Base-by-base conservation (phyloP, 352 stramenopile genomes). In the Globisporangium cystogenes region DNA sequence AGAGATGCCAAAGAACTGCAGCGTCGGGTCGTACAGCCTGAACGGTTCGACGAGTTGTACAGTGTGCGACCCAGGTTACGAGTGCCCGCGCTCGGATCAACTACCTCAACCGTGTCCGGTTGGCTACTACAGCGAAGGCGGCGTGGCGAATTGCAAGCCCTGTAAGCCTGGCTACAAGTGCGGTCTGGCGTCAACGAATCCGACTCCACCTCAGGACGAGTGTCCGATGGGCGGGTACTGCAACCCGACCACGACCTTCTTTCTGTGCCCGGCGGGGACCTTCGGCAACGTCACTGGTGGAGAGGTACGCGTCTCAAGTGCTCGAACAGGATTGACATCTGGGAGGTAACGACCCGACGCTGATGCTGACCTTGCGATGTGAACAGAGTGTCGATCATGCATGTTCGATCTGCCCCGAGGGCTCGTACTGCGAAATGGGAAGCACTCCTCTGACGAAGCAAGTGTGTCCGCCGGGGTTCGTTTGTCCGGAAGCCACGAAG, bases 141-240 rank as follows among this genome's bases (percentile, higher is more conserved):
- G 67, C 1, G 70, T 79, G 4, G 64, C 79, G 16, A 92, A 87
- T 44, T 94, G 84, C 40, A 65, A 67, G 1, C 59, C 65, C 1
- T 94, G 84, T 33, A 60, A 63, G 31, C 82, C 81, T 20, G 84
- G 84, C 18, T 94, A 91, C 65, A 89, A 85, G 51, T 94, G 84
- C 52, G 68, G 76, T 4, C 70, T 90, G 27, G 90, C 83, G 11
- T 93, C 87, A 1, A 90, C 68, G 24, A 78, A 57, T 20, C 74
- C 91, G 29, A 93, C 86, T n/a, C 87, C 90, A 31, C 68, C 67
- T 14, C 58, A 85, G 45, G 86, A 88, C 44, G 86, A 87, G n/a
- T 98, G 88, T 49, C 82, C 82, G 0, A 88, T 95, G 62, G 89
- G 88, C 3, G 85, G 82, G 7, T 96, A 95, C 46, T 96, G 87